Conservation (phyloP, 1,139 yeast species). For the Candida sanyaensis region DNA sequence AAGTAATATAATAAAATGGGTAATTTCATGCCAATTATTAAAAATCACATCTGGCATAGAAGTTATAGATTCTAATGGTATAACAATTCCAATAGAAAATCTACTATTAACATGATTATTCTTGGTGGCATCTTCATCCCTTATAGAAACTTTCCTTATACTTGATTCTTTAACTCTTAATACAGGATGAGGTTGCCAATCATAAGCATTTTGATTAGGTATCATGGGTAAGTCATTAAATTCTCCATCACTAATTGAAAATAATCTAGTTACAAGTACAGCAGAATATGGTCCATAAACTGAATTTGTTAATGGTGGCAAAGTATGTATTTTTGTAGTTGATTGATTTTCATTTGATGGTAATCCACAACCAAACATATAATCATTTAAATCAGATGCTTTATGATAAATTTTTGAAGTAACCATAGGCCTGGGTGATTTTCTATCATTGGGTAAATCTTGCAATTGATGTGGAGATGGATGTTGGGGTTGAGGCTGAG, state of each 20-base stretch:
- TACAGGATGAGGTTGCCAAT: slow-evolving; percentile 39
- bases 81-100: slow-evolving; percentile 49
- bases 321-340: slow-evolving; percentile 48
- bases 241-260: slow-evolving; percentile 39
- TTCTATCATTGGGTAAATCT: slow-evolving; percentile 8
- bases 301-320: slow-evolving; percentile 42
- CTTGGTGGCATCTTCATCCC: slow-evolving; percentile 7
- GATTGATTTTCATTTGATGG: slow-evolving; percentile 50
- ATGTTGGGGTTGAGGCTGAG: slow-evolving; percentile 7
- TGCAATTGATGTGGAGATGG: slow-evolving; percentile 6
- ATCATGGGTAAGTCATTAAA: slow-evolving; percentile 13
- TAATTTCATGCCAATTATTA: slow-evolving; percentile 52
- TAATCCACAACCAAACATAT: slow-evolving; percentile 60
- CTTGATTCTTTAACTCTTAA: slow-evolving; percentile 27
- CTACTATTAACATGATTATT: slow-evolving; percentile 29
- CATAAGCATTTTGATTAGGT: slow-evolving; percentile 3
- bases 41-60: slow-evolving; percentile 43
- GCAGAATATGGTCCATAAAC: slow-evolving; percentile 32
- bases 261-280: slow-evolving; percentile 47
- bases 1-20: slow-evolving; percentile 38
- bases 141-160: slow-evolving; percentile 14
- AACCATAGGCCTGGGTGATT: slow-evolving; percentile 10
- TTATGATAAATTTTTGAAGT: slow-evolving; percentile 39
- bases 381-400: slow-evolving; percentile 46
- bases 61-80: slow-evolving; percentile 42